Evolutionary conservation across 2,329 filamentous ascomycete genomes (phyloP).

Genomic region (Hortaea werneckii): DNA sequence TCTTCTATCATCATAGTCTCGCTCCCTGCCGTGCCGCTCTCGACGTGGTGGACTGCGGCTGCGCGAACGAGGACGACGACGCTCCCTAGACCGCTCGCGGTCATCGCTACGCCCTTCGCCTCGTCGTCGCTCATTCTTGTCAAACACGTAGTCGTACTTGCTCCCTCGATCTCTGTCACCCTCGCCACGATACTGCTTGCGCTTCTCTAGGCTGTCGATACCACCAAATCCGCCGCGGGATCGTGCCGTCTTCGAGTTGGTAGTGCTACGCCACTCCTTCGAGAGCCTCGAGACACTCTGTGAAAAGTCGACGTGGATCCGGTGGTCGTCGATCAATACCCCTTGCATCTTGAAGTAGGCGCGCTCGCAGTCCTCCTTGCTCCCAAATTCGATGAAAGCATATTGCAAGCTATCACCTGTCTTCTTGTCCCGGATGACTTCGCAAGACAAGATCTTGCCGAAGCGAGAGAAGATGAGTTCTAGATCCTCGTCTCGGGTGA

Average conservation of each 20-base stretch:
- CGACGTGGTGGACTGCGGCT: conserved; percentile 5
- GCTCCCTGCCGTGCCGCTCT: conserved; percentile 2
- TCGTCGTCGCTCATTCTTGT: conserved; percentile 42
- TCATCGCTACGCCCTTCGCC: conserved; percentile 11
- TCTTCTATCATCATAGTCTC: conserved; percentile 5
- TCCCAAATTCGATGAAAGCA: conserved; percentile 92
- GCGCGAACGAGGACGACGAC: conserved; percentile 10
- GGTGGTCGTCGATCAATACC: conserved; percentile 89
- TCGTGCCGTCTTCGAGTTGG: conserved; percentile 66
- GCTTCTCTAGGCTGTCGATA: conserved; percentile 77
- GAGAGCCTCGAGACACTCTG: conserved; percentile 84
- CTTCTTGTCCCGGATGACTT: conserved; percentile 88
- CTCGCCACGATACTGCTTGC: conserved; percentile 70
- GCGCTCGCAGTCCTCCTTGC: conserved; percentile 83
- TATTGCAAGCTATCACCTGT: conserved; percentile 95
- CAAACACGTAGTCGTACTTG: conserved; percentile 72
- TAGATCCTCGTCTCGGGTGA: conserved; percentile 88
- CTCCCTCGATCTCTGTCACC: conserved; percentile 31
- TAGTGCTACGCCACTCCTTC: conserved; percentile 76
- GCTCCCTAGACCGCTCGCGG: conserved; percentile 6
- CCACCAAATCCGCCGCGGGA: conserved; percentile 78
- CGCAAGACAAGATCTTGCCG: conserved; percentile 86
- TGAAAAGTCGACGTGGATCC: conserved; percentile 97
- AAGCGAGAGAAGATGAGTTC: conserved; percentile 96
- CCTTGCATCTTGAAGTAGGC: conserved; percentile 99